These are phyloP conservation scores for Malania oleifera DNA, from an alignment of 164 flowering plant genomes.

Conservation along the genomic window DNA sequence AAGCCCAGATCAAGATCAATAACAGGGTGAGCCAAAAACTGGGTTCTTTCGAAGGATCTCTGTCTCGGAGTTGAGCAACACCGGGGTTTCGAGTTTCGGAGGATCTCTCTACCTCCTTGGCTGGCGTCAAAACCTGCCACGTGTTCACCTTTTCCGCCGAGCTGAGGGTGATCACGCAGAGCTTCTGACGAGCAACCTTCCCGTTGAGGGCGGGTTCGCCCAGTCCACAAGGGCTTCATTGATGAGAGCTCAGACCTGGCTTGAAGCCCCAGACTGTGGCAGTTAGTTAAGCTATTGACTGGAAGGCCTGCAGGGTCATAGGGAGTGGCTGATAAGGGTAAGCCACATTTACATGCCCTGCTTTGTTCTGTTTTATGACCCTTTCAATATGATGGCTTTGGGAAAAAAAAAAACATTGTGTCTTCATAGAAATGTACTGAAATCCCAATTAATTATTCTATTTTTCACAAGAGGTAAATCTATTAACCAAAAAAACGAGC, in stretches of 20 bases:
- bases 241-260: conserved; percentile 59
- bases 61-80: conserved; percentile 36
- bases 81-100: conserved; percentile 35
- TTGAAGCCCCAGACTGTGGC: conserved; percentile 68
- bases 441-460: too few species aligned
- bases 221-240: conserved; percentile 70
- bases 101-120: conserved; percentile 54
- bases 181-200: conserved; percentile 42
- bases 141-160: conserved; percentile 48
- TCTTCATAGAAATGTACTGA: too few species aligned
- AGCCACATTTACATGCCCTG: neutral
- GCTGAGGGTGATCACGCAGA: conserved; percentile 55
- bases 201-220: conserved; percentile 82
- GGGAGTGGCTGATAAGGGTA: conserved; percentile 76
- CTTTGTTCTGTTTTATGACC: neutral
- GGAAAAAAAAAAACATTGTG: too few species aligned
- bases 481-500: too few species aligned
- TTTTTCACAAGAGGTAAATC: too few species aligned
- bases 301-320: conserved; percentile 65
- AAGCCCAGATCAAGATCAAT: too few species aligned
- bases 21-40: too few species aligned
- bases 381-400: neutral
- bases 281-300: conserved; percentile 56
- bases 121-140: conserved; percentile 47
- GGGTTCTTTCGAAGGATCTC: conserved; percentile 37